These are phyloP conservation scores for Fusarium oxysporum DNA, from an alignment of 2,329 filamentous ascomycete genomes.

Conservation along the genomic window DNA sequence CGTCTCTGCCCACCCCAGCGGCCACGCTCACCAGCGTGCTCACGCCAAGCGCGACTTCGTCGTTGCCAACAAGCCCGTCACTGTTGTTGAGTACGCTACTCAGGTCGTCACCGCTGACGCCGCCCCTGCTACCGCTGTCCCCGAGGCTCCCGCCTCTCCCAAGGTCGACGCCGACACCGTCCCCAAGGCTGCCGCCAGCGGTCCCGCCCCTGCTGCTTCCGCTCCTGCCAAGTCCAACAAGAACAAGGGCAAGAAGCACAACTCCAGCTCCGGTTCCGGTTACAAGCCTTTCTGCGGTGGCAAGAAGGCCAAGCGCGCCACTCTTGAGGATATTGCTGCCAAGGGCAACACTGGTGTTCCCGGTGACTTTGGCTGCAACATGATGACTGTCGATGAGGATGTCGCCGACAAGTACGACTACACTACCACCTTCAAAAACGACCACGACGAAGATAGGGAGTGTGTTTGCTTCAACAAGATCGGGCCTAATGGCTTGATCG, in stretches of 20 bases:
- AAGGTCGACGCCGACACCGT: conserved; percentile 8
- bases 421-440: conserved; percentile 56
- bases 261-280: conserved; percentile 33
- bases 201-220: neutral
- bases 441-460: conserved; percentile 48
- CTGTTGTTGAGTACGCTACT: conserved; percentile 42
- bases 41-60: conserved; percentile 51
- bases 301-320: conserved; percentile 58
- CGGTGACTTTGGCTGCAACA: conserved; percentile 63
- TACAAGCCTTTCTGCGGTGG: conserved; percentile 53
- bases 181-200: conserved; percentile 1
- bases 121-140: neutral
- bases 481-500: conserved; percentile 55
- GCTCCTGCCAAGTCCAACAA: conserved; percentile 1
- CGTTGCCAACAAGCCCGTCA: conserved; percentile 50
- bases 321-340: conserved; percentile 59
- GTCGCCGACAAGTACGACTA: conserved; percentile 58
- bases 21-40: conserved; percentile 52
- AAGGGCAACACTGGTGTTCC: conserved; percentile 59
- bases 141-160: neutral
- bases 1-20: conserved; percentile 56
- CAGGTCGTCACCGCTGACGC: conserved; percentile 19
- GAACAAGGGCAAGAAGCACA: conserved; percentile 21
- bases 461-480: conserved; percentile 67
- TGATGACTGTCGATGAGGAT: conserved; percentile 56